Conservation (phyloP, 441 rosid genomes). For the Raphanus hybrid region DNA sequence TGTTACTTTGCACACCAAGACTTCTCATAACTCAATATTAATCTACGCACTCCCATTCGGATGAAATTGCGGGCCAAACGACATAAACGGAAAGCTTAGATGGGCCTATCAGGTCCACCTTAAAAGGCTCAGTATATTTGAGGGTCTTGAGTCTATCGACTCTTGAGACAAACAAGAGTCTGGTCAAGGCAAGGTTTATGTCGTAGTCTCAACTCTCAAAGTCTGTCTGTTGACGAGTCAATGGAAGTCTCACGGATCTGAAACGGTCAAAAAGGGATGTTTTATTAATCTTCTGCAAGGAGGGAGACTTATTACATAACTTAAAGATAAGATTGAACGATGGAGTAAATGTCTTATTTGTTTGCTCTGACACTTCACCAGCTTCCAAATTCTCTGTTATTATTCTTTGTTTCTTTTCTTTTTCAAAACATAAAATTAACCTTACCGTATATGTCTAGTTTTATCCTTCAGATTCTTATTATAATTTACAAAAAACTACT, state of each 20-base stretch:
- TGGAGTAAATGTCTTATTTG: slow-evolving; percentile 39
- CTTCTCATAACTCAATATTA: neutral
- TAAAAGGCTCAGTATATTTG: neutral
- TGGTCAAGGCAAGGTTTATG: slow-evolving; percentile 12
- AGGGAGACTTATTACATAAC: slow-evolving; percentile 25
- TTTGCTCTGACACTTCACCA: slow-evolving; percentile 39
- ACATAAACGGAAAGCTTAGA: neutral
- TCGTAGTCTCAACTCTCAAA: slow-evolving; percentile 4
- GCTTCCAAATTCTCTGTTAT: slow-evolving; percentile 25
- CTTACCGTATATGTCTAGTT: slow-evolving; percentile 1
- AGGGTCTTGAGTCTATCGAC: neutral
- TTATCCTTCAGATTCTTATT: neutral
- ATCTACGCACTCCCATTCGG: neutral
- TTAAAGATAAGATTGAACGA: slow-evolving; percentile 36
- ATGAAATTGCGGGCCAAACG: slow-evolving; percentile 1
- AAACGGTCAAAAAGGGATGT: slow-evolving; percentile 36
- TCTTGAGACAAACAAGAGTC: neutral
- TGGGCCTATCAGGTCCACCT: slow-evolving; percentile 11
- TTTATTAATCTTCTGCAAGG: neutral
- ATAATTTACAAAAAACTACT: neutral
- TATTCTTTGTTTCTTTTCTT: slow-evolving; percentile 23
- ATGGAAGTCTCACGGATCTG: slow-evolving; percentile 2
- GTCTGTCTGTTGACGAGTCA: slow-evolving; percentile 29
- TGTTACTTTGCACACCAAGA: neutral
- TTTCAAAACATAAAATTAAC: neutral